Evolutionary conservation across 2,329 filamentous ascomycete species (phyloP), one percentile per base, ranked within the genome.

Genomic region (Xylaria sp.): DNA sequence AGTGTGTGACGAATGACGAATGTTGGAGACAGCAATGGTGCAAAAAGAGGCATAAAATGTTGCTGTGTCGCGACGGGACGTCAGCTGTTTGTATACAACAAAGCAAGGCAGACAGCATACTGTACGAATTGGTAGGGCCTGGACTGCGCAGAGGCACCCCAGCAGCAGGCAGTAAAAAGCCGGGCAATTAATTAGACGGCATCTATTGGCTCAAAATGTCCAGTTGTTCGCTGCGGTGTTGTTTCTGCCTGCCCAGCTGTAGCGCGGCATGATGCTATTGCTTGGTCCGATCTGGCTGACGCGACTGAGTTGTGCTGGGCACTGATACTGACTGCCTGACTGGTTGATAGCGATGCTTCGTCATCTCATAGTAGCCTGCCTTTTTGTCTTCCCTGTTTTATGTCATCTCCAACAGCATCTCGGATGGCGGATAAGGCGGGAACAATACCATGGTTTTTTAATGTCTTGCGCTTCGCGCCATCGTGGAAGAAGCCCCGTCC

Each of bases 361-460:
- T 72, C 71, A 70, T 55, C 61, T 20, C 52, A 62, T 57, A 45
- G 67, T 25, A 64, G 71, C 71, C 67, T 71, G 52, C 56, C 53
- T 15, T 28, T 13, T 28, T 28, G n/a, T 28, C 36, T 43, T 55
- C 25, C 61, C 32, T 58, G 61, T 36, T n/a, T 41, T 28, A 46
- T 46, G 15, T 25, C 20, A n/a, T 57, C 53, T 39, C 8, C n/a
- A 15, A 9, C 10, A 34, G 32, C 18, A 12, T 45, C 13, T 41
- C n/a, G 6, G 20, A 25, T 48, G 66, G 63, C 67, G 65, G 65
- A 60, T 63, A 62, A 39, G 57, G 66, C 69, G 63, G 63, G 50
- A 60, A 62, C 10, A 55, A 36, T 9, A 36, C 30, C 28, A 15
- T 55, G 28, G 28, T n/a, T 53, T 53, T 20, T 34, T 9, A 20